A percentile compares a stretch with the other conserved stretches of the same genome.
Conservation (phyloP, 305 asterid species). For the Fraxinus floribunda region DNA sequence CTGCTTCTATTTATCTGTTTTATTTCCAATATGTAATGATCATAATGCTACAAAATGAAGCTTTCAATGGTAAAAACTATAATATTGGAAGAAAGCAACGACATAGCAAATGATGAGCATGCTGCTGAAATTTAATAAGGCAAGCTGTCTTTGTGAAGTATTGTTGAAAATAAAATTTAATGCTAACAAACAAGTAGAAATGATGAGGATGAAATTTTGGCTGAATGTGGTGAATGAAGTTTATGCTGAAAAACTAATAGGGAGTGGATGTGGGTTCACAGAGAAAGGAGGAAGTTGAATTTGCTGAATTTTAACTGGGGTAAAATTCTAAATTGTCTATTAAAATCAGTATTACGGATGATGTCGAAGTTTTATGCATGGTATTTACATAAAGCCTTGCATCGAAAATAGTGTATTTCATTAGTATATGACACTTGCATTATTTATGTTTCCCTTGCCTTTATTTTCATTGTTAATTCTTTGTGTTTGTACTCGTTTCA, state of each 20-base stretch:
- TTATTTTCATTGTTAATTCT: background rate
- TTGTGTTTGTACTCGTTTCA: conserved; percentile 18
- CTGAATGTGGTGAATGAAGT: background rate
- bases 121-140: background rate
- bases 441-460: background rate
- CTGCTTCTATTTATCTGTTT: background rate
- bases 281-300: conserved; percentile 11
- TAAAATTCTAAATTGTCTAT: conserved; percentile 11
- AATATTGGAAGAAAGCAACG: background rate
- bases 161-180: background rate
- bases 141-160: background rate
- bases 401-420: background rate
- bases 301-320: conserved; percentile 2
- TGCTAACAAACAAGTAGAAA: background rate
- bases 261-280: conserved; percentile 2
- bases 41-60: conserved; percentile 8
- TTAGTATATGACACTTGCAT: background rate
- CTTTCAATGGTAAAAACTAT: background rate
- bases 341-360: background rate
- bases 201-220: background rate
- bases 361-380: background rate
- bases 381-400: background rate
- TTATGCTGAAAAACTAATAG: background rate
- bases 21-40: background rate
- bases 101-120: background rate